These are phyloP conservation scores for Entelexis paramagnoliae DNA, from an alignment of 1,139 yeast genomes.

Conservation along the genomic window DNA sequence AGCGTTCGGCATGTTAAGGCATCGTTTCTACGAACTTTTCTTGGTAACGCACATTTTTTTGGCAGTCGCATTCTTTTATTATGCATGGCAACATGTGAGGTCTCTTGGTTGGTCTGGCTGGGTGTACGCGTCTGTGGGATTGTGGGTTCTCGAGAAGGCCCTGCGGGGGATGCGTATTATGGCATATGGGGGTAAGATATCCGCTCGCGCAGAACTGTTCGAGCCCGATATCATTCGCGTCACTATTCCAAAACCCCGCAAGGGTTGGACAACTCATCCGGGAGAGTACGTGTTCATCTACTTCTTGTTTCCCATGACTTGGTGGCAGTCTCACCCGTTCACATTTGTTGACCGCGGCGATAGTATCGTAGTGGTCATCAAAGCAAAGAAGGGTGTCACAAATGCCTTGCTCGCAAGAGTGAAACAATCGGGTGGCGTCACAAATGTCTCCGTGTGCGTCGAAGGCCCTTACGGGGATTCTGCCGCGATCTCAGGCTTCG, in stretches of 20 bases:
- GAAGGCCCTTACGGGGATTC: conserved; percentile 52
- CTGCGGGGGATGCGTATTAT: background rate
- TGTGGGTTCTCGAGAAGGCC: conserved; percentile 8
- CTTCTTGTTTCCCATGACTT: conserved; percentile 32
- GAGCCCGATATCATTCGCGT: conserved; percentile 7
- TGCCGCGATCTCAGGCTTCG: conserved; percentile 41
- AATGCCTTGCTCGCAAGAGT: conserved; percentile 13
- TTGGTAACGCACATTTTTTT: conserved; percentile 19
- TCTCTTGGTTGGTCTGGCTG: conserved; percentile 14
- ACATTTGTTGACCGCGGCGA: conserved; percentile 35
- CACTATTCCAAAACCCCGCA: conserved; percentile 7
- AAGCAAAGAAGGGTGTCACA: conserved; percentile 31
- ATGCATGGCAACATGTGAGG: conserved; percentile 17
- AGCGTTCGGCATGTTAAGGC: conserved; percentile 45
- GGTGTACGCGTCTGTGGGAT: conserved; percentile 4
- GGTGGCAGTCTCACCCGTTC: conserved; percentile 53
- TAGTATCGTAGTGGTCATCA: conserved; percentile 28
- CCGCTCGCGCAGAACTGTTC: conserved; percentile 2
- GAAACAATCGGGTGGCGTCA: conserved; percentile 12
- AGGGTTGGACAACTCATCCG: conserved; percentile 28
- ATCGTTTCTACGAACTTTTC: conserved; percentile 53
- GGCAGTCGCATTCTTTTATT: conserved; percentile 15
- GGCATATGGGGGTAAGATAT: conserved; percentile 6
- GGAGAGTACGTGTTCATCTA: conserved; percentile 49
- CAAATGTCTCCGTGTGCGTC: conserved; percentile 32